Base-by-base conservation (phyloP, 805 yeast species). In the Barnettozyma sp. region DNA sequence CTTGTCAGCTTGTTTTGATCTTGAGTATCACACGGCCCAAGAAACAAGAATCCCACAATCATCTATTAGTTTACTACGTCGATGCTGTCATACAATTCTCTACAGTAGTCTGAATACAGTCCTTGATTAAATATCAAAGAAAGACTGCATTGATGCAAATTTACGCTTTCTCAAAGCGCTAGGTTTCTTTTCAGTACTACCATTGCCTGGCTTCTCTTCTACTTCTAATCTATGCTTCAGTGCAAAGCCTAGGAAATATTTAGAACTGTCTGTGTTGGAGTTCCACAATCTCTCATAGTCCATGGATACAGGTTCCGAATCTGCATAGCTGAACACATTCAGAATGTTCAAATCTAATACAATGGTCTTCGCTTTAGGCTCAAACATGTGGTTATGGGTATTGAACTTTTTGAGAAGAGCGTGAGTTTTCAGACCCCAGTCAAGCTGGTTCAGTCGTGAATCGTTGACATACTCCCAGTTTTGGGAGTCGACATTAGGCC, bases 371-470 rank as follows among this genome's bases (percentile, higher is more conserved):
- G 16, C 7, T 1, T 22, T 26, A 2, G 44, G 43, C 1, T 15
- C 3, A 6, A 39, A 9, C 5, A 47, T 26, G 14, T 39, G 39
- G 2, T 19, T 30, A 9, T 24, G 16, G 5, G 46, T 37, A 9
- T 11, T 26, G 21, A 36, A 35, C 15, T 36, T 44, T 13, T 33
- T 43, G 7, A 44, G 9, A 1, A 50, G 18, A 1, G 39, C 17
- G 14, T 41, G 40, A 6, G 44, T 24, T 22, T 48, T 49, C 37
- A 50, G 3, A 4, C 50, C 52, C 48, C 54, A 48, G 2, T 50
- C 32, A 6, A 44, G 17, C 6, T 24, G 22, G 7, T 39, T 43
- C 9, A 50, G 15, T 1, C 16, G n/a, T 5, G 19, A 15, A 15
- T 48, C 44, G 2, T 23, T 34, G 1, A 42, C 4, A 2, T 38